Evolutionary conservation across 257 asterid species (phyloP), one percentile per base, ranked within the genome.

Genomic region (Solanum dulcamara): DNA sequence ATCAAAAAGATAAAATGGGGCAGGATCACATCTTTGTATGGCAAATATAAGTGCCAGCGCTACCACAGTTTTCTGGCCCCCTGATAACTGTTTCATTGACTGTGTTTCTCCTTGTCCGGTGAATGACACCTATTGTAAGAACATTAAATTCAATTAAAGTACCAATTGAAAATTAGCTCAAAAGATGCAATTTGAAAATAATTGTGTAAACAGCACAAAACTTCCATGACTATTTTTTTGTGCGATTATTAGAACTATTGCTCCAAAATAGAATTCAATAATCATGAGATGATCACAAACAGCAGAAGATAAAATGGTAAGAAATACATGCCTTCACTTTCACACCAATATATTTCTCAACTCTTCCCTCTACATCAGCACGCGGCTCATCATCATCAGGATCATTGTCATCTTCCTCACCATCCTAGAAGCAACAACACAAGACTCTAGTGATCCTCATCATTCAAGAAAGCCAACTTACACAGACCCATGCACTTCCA

Each of bases 101-200:
- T 95, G 99, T 9, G 99, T 97, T 90, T 95, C 98, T 83, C 99
- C 99, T 92, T 92, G 98, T 87, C 98, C 98, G 57, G 98, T 97
- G 86, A 97, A 97, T 82, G 99, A 96, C 87, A 96, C 99, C 99
- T 96, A 88, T 75, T 68, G 86, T 53, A 80, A 77, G 75, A 87
- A 87, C 64, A 53, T 30, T 26, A 40, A 83, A 72, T 18, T 14
- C 44, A 75, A 53, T 48, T 64, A 0, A 79, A 28, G 80, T 72
- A 83, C 66, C 72, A 86, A 55, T 84, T 62, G 74, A 68, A 20
- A 87, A 83, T 79, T 80, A 83, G 46, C 66, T 40, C 42, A 83
- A 74, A 59, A 80, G 15, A 44, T 55, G 51, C 10, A 38, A 48
- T 79, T 28, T 79, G 30, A 50, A 79, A 48, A 51, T 30, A 79